Evolutionary conservation across 345 rosid species (phyloP).

Genomic region (Syzygium oleosum): DNA sequence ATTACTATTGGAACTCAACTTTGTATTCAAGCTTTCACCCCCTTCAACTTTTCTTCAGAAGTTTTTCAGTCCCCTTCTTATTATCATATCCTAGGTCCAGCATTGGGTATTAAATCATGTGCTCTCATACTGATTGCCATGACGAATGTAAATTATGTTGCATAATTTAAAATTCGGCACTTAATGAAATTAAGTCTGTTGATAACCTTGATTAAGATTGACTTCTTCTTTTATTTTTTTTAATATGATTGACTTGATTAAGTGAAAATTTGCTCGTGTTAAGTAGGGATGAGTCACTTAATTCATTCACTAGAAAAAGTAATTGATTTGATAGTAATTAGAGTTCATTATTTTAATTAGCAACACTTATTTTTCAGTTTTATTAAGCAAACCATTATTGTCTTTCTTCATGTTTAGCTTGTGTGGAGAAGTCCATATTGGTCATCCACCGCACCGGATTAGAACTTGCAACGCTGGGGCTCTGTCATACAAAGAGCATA

Average conservation of each 20-base stretch:
- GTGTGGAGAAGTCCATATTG: constrained; percentile 44
- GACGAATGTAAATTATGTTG: neutral
- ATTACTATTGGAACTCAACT: neutral
- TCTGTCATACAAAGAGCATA: constrained; percentile 30
- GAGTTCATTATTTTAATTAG: neutral
- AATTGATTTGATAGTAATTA: neutral
- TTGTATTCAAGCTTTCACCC: neutral
- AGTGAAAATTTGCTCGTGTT: neutral
- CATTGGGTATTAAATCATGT: neutral
- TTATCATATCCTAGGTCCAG: neutral
- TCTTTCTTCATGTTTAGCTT: constrained; percentile 16
- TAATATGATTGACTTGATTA: neutral
- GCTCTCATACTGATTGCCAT: neutral
- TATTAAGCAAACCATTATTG: neutral
- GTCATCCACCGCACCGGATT: constrained; percentile 31
- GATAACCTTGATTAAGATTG: neutral
- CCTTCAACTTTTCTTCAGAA: neutral
- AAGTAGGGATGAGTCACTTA: neutral
- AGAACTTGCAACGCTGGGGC: constrained; percentile 28
- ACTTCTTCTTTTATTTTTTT: neutral
- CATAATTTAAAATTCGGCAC: neutral
- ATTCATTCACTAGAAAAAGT: neutral
- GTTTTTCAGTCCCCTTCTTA: neutral
- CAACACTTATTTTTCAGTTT: neutral
- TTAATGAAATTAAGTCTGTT: neutral